A percentile compares a stretch with the other conserved stretches of the same genome.
phyloP scores from a whole-genome alignment of 495 filamentous ascomycete species.

The Penicillium atrosanguineum region DNA sequence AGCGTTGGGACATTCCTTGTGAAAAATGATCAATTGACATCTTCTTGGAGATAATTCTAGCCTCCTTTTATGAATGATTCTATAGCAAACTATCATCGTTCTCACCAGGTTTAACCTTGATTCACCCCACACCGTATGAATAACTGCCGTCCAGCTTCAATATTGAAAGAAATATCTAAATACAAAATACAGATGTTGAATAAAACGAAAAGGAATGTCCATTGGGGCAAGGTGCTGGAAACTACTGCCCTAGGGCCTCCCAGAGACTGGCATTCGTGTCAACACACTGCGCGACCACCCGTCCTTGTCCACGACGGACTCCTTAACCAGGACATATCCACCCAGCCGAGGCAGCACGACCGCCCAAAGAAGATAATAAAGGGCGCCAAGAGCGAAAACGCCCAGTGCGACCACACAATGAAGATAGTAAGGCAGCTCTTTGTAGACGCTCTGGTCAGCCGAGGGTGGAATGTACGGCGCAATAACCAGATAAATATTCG shows the following conservation, averaged over 20 bases:
- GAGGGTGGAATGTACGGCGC: conserved; percentile 66
- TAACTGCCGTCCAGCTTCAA: no score
- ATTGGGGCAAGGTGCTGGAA: no score
- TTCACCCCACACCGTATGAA: no score
- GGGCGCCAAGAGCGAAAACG: conserved; percentile 51
- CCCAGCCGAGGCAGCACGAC: conserved; percentile 50
- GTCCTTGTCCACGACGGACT: conserved; percentile 56
- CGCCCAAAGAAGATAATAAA: conserved; percentile 60
- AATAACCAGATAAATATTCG: conserved; percentile 57
- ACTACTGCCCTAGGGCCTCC: no score
- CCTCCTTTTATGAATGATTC: no score
- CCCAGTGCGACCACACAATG: conserved; percentile 58
- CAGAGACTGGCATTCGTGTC: conserved; percentile 25
- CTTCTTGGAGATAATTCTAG: no score
- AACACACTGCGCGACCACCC: conserved; percentile 48
- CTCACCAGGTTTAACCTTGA: no score
- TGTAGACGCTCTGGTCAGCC: conserved; percentile 55
- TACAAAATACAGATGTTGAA: no score
- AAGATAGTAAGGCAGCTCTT: conserved; percentile 64
- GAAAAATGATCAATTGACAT: background rate
- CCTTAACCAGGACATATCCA: conserved; percentile 59
- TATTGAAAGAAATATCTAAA: no score
- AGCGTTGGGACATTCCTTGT: conserved; percentile 40
- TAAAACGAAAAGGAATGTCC: no score
- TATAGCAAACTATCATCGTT: no score